Percentiles rank a stretch among this genome's conserved stretches.
Evolutionary conservation across 73 alveolate species (phyloP).

Genomic region (Symbiodinium pilosum): DNA sequence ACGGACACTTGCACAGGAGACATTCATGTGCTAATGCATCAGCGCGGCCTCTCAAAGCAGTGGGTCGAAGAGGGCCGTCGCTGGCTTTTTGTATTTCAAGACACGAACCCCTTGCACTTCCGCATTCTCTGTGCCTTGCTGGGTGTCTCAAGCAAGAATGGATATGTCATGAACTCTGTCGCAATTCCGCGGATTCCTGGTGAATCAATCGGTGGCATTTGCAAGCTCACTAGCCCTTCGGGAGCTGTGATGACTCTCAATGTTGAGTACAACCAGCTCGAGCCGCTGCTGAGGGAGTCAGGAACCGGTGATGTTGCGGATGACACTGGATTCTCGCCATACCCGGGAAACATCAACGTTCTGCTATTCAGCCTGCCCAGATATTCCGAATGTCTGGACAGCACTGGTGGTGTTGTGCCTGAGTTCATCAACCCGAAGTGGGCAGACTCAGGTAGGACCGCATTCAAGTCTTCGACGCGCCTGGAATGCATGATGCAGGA

Average conservation of each 20-base stretch:
- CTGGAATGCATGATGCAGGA: slow-evolving; percentile 99
- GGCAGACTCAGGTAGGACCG: slow-evolving; percentile 96
- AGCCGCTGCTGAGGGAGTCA: slow-evolving; percentile 94
- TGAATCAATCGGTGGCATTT: slow-evolving; percentile 98
- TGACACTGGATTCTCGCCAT: slow-evolving; percentile 97
- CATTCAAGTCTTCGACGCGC: slow-evolving; percentile 99
- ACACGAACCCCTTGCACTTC: slow-evolving; percentile 97
- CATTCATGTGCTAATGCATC: slow-evolving; percentile 97
- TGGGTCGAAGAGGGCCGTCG: slow-evolving; percentile 96
- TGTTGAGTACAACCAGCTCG: slow-evolving; percentile 98
- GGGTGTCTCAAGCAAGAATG: slow-evolving; percentile 96
- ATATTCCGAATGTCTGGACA: slow-evolving; percentile 96
- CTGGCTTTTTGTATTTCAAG: slow-evolving; percentile 98
- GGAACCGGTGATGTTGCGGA: slow-evolving; percentile 63
- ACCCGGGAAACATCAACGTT: slow-evolving; percentile 99
- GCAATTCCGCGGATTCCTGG: slow-evolving; percentile 97
- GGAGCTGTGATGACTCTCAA: slow-evolving; percentile 96
- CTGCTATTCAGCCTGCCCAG: slow-evolving; percentile 96
- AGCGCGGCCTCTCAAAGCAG: slow-evolving; percentile 96
- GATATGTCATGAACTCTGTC: slow-evolving; percentile 97
- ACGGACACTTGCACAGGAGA: slow-evolving; percentile 85
- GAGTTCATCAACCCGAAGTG: slow-evolving; percentile 99
- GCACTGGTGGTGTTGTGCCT: slow-evolving; percentile 99
- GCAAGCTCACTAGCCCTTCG: slow-evolving; percentile 95
- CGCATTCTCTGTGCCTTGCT: slow-evolving; percentile 93